Percentiles rank a stretch among this genome's conserved stretches.
Evolutionary conservation across 805 yeast genomes (phyloP).

Genomic region (Scheffersomyces amazonensis): DNA sequence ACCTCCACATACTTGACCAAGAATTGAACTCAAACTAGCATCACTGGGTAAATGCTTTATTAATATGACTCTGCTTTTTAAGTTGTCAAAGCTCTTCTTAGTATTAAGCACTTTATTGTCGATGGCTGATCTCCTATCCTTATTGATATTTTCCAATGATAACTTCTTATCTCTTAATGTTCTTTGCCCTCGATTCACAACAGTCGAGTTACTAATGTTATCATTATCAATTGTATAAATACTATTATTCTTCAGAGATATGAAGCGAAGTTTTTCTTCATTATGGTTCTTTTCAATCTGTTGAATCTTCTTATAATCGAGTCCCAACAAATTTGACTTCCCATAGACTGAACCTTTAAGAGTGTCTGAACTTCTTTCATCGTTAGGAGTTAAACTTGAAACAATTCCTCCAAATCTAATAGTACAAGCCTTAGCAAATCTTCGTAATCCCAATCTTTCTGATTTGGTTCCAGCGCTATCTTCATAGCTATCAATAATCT

Average conservation of each 20-base stretch:
- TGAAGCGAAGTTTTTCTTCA: background rate
- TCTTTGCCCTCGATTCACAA: no score
- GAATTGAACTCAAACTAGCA: slow-evolving; percentile 47
- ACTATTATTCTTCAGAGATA: background rate
- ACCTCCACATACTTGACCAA: slow-evolving; percentile 65
- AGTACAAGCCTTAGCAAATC: slow-evolving; percentile 2
- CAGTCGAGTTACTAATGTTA: no score
- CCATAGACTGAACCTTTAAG: background rate
- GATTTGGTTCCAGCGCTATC: background rate
- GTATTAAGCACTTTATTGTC: no score
- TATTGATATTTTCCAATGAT: background rate
- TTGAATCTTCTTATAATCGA: background rate
- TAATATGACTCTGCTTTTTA: slow-evolving; percentile 26
- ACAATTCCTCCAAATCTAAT: background rate
- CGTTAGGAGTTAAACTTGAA: background rate
- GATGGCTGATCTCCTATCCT: no score
- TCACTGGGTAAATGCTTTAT: slow-evolving; percentile 37
- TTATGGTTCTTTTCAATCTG: background rate
- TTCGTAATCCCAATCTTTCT: background rate
- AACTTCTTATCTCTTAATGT: no score
- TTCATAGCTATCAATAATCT: background rate
- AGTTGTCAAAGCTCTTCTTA: background rate
- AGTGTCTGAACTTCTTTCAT: background rate
- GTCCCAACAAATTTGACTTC: background rate
- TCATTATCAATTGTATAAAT: no score